A percentile compares a stretch with the other conserved stretches of the same genome.
phyloP scores from a whole-genome alignment of 805 yeast species.

The Pichia kluyveri region DNA sequence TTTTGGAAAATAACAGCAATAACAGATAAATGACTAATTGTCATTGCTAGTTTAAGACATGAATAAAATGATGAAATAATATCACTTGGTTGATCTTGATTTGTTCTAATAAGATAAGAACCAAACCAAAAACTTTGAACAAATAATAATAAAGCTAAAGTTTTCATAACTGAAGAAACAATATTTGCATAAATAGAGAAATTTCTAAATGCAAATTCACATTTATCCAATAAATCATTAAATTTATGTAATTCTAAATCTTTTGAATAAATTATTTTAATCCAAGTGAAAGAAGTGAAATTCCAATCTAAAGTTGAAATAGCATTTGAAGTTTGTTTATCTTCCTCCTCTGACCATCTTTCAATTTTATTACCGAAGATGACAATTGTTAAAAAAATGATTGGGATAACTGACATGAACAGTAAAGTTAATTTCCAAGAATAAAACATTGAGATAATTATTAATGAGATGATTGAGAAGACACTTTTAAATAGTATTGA shows the following conservation, averaged over 20 bases:
- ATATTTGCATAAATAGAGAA: constrained; percentile 39
- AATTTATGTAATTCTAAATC: constrained; percentile 40
- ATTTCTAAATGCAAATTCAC: constrained; percentile 33
- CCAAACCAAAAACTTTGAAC: constrained; percentile 95
- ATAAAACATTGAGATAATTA: constrained; percentile 59
- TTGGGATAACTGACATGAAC: constrained; percentile 65
- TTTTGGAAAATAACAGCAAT: constrained; percentile 57
- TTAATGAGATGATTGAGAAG: constrained; percentile 44
- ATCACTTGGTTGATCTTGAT: constrained; percentile 45
- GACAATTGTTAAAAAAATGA: constrained; percentile 43
- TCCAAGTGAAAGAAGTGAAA: constrained; percentile 46
- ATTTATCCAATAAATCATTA: constrained; percentile 17
- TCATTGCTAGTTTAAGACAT: constrained; percentile 62
- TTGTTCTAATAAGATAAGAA: constrained; percentile 46
- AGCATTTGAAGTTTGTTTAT: constrained; percentile 42
- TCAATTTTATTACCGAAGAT: constrained; percentile 44
- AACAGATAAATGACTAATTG: constrained; percentile 45
- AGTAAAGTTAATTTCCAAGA: constrained; percentile 84
- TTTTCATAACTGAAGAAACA: constrained; percentile 49
- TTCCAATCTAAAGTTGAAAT: constrained; percentile 67
- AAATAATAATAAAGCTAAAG: constrained; percentile 62
- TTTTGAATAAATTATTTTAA: constrained; percentile 55
- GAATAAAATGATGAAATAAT: constrained; percentile 80
- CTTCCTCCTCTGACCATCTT: constrained; percentile 45
- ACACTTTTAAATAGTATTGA: constrained; percentile 47